A percentile compares a stretch with the other conserved stretches of the same genome.
Evolutionary conservation across 805 yeast species (phyloP).

Genomic region (Teunomyces aglyptinius): DNA sequence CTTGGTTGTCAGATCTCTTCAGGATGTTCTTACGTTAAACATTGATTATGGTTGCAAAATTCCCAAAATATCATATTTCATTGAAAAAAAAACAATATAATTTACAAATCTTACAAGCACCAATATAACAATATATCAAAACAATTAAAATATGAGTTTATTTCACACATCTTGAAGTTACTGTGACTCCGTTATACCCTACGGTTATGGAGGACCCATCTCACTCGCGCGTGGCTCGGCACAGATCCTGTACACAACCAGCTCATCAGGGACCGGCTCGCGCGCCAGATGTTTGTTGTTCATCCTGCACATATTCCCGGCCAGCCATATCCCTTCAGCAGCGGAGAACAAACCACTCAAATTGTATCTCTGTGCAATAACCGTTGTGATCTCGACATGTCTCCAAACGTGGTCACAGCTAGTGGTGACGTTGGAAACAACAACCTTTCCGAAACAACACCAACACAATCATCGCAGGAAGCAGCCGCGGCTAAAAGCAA

Average conservation of each 20-base stretch:
- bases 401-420: conserved; percentile 1
- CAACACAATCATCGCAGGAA: not conserved
- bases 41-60: not conserved
- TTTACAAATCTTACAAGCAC: not conserved
- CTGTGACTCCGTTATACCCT: no score
- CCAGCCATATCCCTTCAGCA: not conserved
- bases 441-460: not conserved
- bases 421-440: not conserved
- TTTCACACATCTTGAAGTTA: not conserved
- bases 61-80: not conserved
- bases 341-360: not conserved
- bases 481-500: not conserved
- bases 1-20: no score
- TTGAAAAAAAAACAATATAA: no score
- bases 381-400: conserved; percentile 1
- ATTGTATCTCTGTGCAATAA: not conserved
- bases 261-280: not conserved
- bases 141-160: no score
- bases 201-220: no score
- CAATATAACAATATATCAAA: no score
- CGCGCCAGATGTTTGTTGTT: not conserved
- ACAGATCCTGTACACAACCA: not conserved
- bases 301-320: not conserved
- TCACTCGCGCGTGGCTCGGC: no score
- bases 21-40: not conserved